phyloP scores from a whole-genome alignment of 2,329 filamentous ascomycete genomes.

The Colletotrichum echinochloae region DNA sequence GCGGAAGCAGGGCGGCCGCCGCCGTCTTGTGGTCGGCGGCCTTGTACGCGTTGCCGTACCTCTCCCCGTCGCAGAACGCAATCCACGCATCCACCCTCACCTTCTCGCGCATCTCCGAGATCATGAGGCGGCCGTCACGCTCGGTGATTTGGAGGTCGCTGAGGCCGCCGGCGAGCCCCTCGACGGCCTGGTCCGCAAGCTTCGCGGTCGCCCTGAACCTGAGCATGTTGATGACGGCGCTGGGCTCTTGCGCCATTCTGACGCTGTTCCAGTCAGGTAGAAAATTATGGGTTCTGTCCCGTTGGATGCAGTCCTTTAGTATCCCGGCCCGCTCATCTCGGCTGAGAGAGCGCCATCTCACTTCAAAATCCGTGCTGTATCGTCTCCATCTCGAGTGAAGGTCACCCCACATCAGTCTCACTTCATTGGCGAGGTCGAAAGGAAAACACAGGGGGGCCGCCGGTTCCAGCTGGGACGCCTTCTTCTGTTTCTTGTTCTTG shows the following conservation, averaged over 20 bases:
- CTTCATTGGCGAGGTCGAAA: neutral
- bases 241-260: neutral
- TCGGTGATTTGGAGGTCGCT: neutral
- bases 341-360: neutral
- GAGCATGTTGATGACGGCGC: neutral
- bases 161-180: neutral
- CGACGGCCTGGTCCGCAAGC: neutral
- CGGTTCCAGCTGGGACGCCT: neutral
- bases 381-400: neutral
- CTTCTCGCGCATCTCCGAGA: no score
- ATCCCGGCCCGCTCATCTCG: neutral
- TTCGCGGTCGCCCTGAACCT: neutral
- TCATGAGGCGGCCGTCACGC: no score
- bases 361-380: neutral
- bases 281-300: neutral
- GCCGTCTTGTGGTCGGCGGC: neutral
- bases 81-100: no score
- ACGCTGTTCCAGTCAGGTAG: neutral
- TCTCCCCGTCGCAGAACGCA: neutral
- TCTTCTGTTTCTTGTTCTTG: neutral
- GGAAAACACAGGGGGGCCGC: fast-evolving
- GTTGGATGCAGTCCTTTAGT: neutral
- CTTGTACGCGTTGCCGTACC: neutral
- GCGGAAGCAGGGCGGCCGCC: neutral
- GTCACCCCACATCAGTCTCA: neutral